phyloP scores from a whole-genome alignment of 176 grass and related monocot species.

The Pontederia crassipes region DNA sequence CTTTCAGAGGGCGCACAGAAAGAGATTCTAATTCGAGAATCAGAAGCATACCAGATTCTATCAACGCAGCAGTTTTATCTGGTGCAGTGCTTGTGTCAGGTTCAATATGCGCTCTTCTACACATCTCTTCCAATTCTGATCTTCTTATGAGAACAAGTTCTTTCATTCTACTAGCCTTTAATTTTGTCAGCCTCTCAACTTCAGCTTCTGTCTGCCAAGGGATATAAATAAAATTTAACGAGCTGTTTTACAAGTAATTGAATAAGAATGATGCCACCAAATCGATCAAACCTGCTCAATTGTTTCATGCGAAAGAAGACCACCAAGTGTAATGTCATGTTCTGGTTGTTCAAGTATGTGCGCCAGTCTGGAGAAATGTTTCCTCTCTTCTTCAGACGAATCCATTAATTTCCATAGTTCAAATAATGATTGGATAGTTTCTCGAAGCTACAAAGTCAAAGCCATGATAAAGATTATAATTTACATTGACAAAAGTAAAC shows the following conservation, averaged over 20 bases:
- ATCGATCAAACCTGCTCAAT: conserved; percentile 56
- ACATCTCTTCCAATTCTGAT: conserved; percentile 82
- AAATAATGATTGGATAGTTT: conserved; percentile 65
- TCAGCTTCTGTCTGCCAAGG: conserved; percentile 53
- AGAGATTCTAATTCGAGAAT: conserved; percentile 5
- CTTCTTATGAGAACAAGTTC: conserved; percentile 73
- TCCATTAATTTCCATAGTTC: conserved; percentile 96
- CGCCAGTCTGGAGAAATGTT: conserved; percentile 50
- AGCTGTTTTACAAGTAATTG: not conserved
- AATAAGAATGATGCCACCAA: not conserved
- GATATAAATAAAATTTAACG: not conserved
- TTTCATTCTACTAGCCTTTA: conserved; percentile 80
- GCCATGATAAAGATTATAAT: not conserved
- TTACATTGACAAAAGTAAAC: conserved; percentile 1
- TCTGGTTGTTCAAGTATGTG: conserved; percentile 52
- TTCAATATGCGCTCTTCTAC: conserved; percentile 68
- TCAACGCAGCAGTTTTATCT: conserved; percentile 70
- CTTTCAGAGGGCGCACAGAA: not conserved
- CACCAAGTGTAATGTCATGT: conserved; percentile 47
- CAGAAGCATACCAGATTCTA: conserved; percentile 57
- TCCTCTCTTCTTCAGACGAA: conserved; percentile 66
- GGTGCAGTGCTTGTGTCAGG: conserved; percentile 74
- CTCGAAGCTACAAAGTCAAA: conserved; percentile 51
- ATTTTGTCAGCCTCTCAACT: conserved; percentile 66
- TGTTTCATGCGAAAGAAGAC: conserved; percentile 57